Percentiles rank a stretch among this genome's conserved stretches.
Evolutionary conservation across 1,139 yeast species (phyloP).

Genomic region (Lodderomyces theae): DNA sequence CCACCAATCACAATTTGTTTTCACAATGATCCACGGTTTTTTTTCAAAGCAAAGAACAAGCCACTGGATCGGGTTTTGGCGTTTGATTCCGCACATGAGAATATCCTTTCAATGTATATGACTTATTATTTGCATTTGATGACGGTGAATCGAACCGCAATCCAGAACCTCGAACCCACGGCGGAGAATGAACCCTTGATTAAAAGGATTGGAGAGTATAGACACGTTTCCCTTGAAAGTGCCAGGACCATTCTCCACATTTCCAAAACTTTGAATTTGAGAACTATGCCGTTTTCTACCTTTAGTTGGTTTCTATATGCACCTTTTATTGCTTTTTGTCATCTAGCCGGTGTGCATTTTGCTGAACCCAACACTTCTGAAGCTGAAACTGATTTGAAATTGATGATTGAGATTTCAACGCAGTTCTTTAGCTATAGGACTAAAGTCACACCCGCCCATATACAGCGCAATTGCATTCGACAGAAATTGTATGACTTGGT

Average conservation of each 20-base stretch:
- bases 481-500: constrained; percentile 10
- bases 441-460: background rate
- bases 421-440: constrained; percentile 18
- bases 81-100: constrained; percentile 15
- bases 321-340: constrained; percentile 34
- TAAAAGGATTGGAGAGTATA: constrained; percentile 15
- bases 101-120: constrained; percentile 24
- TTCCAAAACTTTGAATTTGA: constrained; percentile 19
- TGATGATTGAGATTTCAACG: constrained; percentile 28
- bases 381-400: constrained; percentile 25
- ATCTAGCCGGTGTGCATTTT: constrained; percentile 27
- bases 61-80: constrained; percentile 4
- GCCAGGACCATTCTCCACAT: constrained; percentile 35
- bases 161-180: constrained; percentile 24
- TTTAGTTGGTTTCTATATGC: constrained; percentile 32
- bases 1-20: constrained; percentile 21
- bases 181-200: constrained; percentile 16
- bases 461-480: constrained; percentile 9
- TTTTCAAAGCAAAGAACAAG: constrained; percentile 8
- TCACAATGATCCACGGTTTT: constrained; percentile 24
- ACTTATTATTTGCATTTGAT: constrained; percentile 31
- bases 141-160: constrained; percentile 31
- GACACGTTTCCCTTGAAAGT: constrained; percentile 26
- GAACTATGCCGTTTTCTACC: constrained; percentile 20
- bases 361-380: constrained; percentile 27